Base-by-base conservation (phyloP, 345 rosid genomes). In the Carallia brachiata region DNA sequence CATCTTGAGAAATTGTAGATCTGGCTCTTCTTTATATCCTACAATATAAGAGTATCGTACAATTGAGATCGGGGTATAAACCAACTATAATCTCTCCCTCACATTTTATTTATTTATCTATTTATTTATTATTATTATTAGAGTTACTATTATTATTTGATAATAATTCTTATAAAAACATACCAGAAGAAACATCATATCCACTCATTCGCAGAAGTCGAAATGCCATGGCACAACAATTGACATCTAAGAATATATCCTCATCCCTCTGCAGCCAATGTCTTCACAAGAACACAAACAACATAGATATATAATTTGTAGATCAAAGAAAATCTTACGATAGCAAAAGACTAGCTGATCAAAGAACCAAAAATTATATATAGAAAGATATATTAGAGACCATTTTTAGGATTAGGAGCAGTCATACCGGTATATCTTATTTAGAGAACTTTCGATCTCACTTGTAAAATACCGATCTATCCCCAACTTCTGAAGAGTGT, bases 141-240 rank as follows among this genome's bases (percentile, higher is more conserved):
- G 23, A 23, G 23, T 23, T 23, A 23, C 23, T 23, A 23, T 23
- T 23, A 23, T 23, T 23, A 23, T 23, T 23, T 19, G 5, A 68
- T 7, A 57, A 10, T 30, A 27, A 47, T 3, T 16, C 23, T 6
- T 2, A 40, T 32, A 5, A 4, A 8, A 48, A 6, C 44, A 16
- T 37, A 65, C 76, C 76, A 6, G 70, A 72, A 3, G 70, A 72
- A 16, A 72, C 40, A 12, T 34, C 50, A 37, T 72, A 72, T 31
- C 76, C 76, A 50, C 66, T 57, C 18, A 34, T 4, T 32, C 70
- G 63, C 18, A 72, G 36, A 13, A 66, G 59, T 2, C 76, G 27
- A 58, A 72, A 72, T n/a, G 27, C 54, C 32, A 73, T 47, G 32
- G 70, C 70, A 60, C 27, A 55, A 58, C 54, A 65, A 4, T 39